Conservation (phyloP, 352 stramenopile genomes). For the Pythium grandisporangium region DNA sequence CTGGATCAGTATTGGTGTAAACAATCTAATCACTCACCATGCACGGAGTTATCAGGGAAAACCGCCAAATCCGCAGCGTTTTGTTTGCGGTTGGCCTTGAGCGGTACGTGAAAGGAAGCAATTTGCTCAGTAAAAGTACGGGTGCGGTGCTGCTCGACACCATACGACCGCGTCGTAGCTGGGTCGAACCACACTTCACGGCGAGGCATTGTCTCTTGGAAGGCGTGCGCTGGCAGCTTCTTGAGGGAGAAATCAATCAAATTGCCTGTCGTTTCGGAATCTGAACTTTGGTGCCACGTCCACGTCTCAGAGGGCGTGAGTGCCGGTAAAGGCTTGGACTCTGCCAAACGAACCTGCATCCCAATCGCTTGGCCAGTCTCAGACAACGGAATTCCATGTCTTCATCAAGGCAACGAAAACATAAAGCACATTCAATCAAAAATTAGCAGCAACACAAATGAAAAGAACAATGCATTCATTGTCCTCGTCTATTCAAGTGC, state of each 20-base stretch:
- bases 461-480: no score
- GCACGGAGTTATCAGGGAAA: slow-evolving; percentile 50
- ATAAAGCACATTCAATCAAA: slow-evolving; percentile 6
- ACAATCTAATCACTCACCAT: slow-evolving; percentile 22
- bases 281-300: slow-evolving; percentile 14
- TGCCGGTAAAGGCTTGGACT: slow-evolving; percentile 24
- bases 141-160: slow-evolving; percentile 41
- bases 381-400: slow-evolving; percentile 54
- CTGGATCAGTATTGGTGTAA: no score
- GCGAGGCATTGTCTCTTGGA: slow-evolving; percentile 21
- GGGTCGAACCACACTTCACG: slow-evolving; percentile 59
- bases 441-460: no score
- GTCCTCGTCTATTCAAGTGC: no score
- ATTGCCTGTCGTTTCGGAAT: neutral
- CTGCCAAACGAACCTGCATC: slow-evolving; percentile 33
- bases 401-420: slow-evolving; percentile 11
- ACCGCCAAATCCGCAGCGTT: slow-evolving; percentile 36
- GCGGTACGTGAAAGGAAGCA: slow-evolving; percentile 49
- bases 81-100: slow-evolving; percentile 50
- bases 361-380: slow-evolving; percentile 17
- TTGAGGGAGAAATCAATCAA: slow-evolving; percentile 12
- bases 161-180: slow-evolving; percentile 40
- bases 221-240: slow-evolving; percentile 15
- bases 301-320: slow-evolving; percentile 15
- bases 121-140: slow-evolving; percentile 56